A percentile compares a stretch with the other conserved stretches of the same genome.
Evolutionary conservation across 2,329 filamentous ascomycete species (phyloP).

Genomic region (Balansia obtecta): DNA sequence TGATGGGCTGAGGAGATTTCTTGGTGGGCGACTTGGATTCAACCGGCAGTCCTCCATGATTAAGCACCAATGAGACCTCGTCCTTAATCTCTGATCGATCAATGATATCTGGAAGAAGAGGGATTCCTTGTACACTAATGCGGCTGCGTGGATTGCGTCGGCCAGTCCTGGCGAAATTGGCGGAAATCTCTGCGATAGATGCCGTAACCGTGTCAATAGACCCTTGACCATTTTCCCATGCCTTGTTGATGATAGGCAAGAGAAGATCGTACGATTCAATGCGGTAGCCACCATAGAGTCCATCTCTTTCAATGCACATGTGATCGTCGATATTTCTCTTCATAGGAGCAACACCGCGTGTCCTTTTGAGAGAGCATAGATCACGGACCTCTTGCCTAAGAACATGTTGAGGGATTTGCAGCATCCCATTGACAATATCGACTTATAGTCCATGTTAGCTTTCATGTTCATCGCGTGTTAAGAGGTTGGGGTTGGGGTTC

Average conservation of each 20-base stretch:
- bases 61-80: slow-evolving; percentile 11
- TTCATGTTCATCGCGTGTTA: background rate
- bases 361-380: slow-evolving; percentile 2
- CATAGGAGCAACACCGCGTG: slow-evolving; percentile 11
- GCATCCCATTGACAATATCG: slow-evolving; percentile 12
- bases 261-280: slow-evolving; percentile 14
- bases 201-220: slow-evolving; percentile 16
- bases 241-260: slow-evolving; percentile 14
- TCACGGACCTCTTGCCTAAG: slow-evolving; percentile 3
- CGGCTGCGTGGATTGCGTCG: slow-evolving; percentile 2
- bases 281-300: slow-evolving; percentile 15
- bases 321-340: slow-evolving; percentile 17
- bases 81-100: slow-evolving; percentile 19
- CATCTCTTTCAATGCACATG: slow-evolving; percentile 5
- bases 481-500: background rate
- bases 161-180: slow-evolving; percentile 8
- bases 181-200: slow-evolving; percentile 14
- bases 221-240: slow-evolving; percentile 9
- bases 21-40: slow-evolving; percentile 20
- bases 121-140: slow-evolving; percentile 9
- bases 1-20: slow-evolving; percentile 14
- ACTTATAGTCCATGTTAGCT: slow-evolving; percentile 12
- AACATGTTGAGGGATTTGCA: background rate
- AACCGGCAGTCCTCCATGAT: slow-evolving; percentile 9
- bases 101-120: slow-evolving; percentile 16